A percentile compares a stretch with the other conserved stretches of the same genome.
These are phyloP conservation scores for Epichloe gansuensis DNA, from an alignment of 2,329 filamentous ascomycete species.

Conservation along the genomic window DNA sequence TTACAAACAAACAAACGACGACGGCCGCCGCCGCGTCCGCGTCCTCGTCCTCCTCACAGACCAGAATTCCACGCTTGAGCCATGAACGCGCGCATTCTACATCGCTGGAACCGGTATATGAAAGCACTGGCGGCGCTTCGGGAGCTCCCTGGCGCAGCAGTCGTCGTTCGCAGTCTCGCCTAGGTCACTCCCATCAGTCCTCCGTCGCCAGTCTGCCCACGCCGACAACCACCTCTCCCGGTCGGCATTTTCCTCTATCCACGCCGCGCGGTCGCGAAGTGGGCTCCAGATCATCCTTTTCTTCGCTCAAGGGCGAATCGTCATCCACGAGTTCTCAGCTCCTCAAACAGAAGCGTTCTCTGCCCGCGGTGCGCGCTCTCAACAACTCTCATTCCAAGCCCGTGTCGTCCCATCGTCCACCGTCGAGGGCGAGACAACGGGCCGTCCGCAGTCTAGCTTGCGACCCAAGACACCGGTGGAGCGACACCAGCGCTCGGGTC, in stretches of 20 bases:
- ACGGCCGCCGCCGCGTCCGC: neutral
- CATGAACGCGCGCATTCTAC: slow-evolving; percentile 58
- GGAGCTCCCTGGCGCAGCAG: slow-evolving; percentile 40
- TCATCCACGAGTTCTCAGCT: slow-evolving; percentile 56
- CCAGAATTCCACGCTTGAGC: slow-evolving; percentile 68
- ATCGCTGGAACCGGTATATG: slow-evolving; percentile 83
- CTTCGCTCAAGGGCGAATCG: slow-evolving; percentile 44
- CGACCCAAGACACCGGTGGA: slow-evolving; percentile 65
- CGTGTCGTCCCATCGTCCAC: slow-evolving; percentile 39
- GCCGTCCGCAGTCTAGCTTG: slow-evolving; percentile 37
- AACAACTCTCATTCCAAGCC: slow-evolving; percentile 42
- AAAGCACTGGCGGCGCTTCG: slow-evolving; percentile 72
- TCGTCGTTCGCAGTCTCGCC: slow-evolving; percentile 52
- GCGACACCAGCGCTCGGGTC: slow-evolving; percentile 34
- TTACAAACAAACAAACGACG: slow-evolving; percentile 61
- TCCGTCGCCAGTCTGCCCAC: slow-evolving; percentile 53
- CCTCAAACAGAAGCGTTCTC: slow-evolving; percentile 51
- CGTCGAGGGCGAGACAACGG: slow-evolving; percentile 43
- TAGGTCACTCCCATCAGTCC: slow-evolving; percentile 58
- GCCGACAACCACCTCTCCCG: slow-evolving; percentile 45
- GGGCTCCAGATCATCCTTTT: slow-evolving; percentile 40
- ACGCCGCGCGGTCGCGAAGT: slow-evolving; percentile 52
- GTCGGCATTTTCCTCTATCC: slow-evolving; percentile 39
- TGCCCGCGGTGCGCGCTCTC: slow-evolving; percentile 44
- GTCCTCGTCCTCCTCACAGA: slow-evolving; percentile 29